Evolutionary conservation across 2,329 filamentous ascomycete species (phyloP).

Genomic region (Pezicula carpinea): DNA sequence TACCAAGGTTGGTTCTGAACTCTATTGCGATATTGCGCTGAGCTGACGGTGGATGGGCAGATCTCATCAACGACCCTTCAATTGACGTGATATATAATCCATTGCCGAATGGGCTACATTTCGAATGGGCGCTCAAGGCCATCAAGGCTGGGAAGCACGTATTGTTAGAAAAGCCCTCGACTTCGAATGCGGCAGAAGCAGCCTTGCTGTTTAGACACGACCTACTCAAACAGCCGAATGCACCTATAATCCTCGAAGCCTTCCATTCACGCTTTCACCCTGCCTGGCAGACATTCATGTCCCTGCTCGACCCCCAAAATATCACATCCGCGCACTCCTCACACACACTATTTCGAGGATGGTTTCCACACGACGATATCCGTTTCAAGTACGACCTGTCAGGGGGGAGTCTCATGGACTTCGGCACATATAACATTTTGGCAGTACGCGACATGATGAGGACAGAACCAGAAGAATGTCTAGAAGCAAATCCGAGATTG

Average conservation of each 20-base stretch:
- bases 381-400: constrained; percentile 37
- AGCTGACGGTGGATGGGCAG: constrained; percentile 8
- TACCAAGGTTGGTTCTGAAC: constrained; percentile 39
- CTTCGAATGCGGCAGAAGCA: constrained; percentile 42
- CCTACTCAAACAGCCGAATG: constrained; percentile 26
- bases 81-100: constrained; percentile 49
- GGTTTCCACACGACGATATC: constrained; percentile 36
- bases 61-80: constrained; percentile 34
- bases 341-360: constrained; percentile 27
- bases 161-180: constrained; percentile 48
- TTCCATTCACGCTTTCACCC: constrained; percentile 49
- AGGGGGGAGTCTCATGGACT: constrained; percentile 28
- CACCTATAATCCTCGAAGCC: constrained; percentile 48
- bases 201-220: constrained; percentile 37
- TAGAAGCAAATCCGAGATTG: constrained; percentile 25
- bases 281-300: constrained; percentile 38
- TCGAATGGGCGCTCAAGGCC: constrained; percentile 43
- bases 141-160: constrained; percentile 49
- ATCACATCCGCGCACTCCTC: constrained; percentile 31
- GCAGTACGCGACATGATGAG: constrained; percentile 35
- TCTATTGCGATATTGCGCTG: not conserved
- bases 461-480: constrained; percentile 34
- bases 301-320: constrained; percentile 32
- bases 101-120: constrained; percentile 38
- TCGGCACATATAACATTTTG: constrained; percentile 37